phyloP scores from a whole-genome alignment of 2,329 filamentous ascomycete species.

The Coleophoma eucalyptorum region DNA sequence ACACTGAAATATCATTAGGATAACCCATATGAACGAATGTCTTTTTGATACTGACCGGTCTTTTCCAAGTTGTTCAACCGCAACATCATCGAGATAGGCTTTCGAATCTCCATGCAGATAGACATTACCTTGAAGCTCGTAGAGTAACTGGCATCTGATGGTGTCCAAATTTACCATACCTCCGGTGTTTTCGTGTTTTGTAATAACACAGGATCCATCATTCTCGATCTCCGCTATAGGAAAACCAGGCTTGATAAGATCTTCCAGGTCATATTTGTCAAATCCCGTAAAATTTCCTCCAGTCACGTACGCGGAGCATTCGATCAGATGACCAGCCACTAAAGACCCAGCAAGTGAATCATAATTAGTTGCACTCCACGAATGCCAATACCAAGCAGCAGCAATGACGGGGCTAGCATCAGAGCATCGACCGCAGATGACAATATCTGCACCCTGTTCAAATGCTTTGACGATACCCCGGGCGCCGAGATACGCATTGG shows the following conservation, averaged over 20 bases:
- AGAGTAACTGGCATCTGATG: conserved; percentile 46
- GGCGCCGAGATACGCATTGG: conserved; percentile 28
- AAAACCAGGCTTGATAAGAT: conserved; percentile 36
- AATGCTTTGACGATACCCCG: conserved; percentile 34
- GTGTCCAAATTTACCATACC: conserved; percentile 42
- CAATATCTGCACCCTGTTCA: conserved; percentile 35
- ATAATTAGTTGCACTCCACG: conserved; percentile 29
- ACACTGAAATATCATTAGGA: conserved; percentile 3
- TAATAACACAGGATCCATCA: conserved; percentile 36
- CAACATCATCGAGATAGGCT: conserved; percentile 43
- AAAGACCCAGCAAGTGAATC: conserved; percentile 32
- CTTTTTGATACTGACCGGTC: conserved; percentile 37
- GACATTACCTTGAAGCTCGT: conserved; percentile 50
- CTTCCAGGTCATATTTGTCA: conserved; percentile 30
- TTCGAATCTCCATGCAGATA: conserved; percentile 56
- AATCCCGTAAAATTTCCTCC: conserved; percentile 11
- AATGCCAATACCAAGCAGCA: conserved; percentile 34
- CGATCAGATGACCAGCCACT: conserved; percentile 23
- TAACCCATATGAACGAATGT: conserved; percentile 30
- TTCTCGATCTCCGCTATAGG: conserved; percentile 39
- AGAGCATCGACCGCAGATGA: conserved; percentile 36
- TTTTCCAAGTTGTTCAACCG: conserved; percentile 42
- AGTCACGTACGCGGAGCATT: conserved; percentile 17
- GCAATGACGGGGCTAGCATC: conserved; percentile 37
- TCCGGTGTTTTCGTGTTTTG: conserved; percentile 35